Base-by-base conservation (phyloP, 257 asterid genomes). In the Ilex aquifolium region DNA sequence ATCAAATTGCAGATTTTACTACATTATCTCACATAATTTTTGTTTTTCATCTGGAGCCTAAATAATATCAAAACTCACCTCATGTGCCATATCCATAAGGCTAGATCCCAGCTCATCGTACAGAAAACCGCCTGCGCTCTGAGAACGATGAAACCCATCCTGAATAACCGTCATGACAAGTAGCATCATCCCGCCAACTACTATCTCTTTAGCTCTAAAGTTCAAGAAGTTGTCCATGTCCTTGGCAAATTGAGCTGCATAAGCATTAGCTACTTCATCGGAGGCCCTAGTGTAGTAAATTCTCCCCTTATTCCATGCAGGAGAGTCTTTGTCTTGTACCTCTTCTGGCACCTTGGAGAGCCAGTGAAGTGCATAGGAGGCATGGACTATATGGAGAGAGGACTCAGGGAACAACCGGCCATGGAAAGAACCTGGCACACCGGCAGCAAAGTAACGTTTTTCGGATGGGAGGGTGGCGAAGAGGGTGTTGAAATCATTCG, bases 281-380 rank as follows among this genome's bases (percentile, higher is more conserved):
- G 60, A n/a, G 14, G 68, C 53, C n/a, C 64, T 15, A 2, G 61
- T 15, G 21, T 68, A 64, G 11, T 17, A 52, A 32, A 64, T 64
- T 42, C 7, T 54, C 0, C 68, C 68, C 60, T 39, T 68, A 55
- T 73, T 68, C 66, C 69, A 62, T 13, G 65, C 14, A 7, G 66
- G 70, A 7, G 77, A 63, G 13, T 63, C 29, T 32, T 31, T 44
- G 29, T 12, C 63, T 52, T 46, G 21, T 5, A 67, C 32, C 29
- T 64, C 64, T 29, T 59, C 29, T 12, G 74, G 74, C 14, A 60
- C 44, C 52, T 56, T 39, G 15, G 75, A 74, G 6, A 74, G 65
- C 78, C 74, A 74, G 11, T 64, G 74, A 10, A 74, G n/a, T 0
- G 78, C 17, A 15, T 62, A 74, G n/a, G 68, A 65, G 3, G 72